phyloP scores from a whole-genome alignment of 768 basidiomycete species.

The Kwoniella botswanensis region DNA sequence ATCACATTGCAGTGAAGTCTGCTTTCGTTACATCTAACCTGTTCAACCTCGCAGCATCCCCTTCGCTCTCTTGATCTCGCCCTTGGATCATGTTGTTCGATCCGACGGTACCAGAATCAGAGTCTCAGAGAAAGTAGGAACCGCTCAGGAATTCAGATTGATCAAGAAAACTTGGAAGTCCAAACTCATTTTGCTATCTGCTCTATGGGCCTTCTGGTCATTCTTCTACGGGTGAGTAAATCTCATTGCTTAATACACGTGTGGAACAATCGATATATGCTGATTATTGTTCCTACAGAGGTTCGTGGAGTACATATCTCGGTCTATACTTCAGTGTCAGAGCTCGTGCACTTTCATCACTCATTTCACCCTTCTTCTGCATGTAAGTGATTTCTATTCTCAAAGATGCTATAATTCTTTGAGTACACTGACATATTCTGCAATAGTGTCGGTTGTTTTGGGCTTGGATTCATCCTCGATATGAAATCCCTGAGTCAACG shows the following conservation, averaged over 20 bases:
- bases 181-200: conserved; percentile 22
- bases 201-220: conserved; percentile 28
- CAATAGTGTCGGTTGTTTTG: conserved; percentile 26
- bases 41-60: conserved; percentile 9
- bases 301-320: conserved; percentile 40
- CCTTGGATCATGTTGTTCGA: conserved; percentile 28
- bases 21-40: neutral
- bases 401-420: neutral
- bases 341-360: conserved; percentile 43
- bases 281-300: conserved; percentile 18
- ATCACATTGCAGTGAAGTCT: neutral
- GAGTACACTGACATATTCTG: neutral
- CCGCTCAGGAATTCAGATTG: conserved; percentile 27
- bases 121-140: conserved; percentile 18
- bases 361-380: conserved; percentile 37
- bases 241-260: no score
- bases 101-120: conserved; percentile 33
- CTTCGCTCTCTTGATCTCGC: conserved; percentile 24
- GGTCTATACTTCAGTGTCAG: conserved; percentile 38
- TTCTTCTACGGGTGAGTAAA: conserved; percentile 24
- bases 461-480: conserved; percentile 43
- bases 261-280: neutral
- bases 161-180: conserved; percentile 24
- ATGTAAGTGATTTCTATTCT: conserved; percentile 11
- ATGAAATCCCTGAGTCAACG: conserved; percentile 28